phyloP scores from a whole-genome alignment of 768 basidiomycete species.

The Pleurotus salmoneostramineus region DNA sequence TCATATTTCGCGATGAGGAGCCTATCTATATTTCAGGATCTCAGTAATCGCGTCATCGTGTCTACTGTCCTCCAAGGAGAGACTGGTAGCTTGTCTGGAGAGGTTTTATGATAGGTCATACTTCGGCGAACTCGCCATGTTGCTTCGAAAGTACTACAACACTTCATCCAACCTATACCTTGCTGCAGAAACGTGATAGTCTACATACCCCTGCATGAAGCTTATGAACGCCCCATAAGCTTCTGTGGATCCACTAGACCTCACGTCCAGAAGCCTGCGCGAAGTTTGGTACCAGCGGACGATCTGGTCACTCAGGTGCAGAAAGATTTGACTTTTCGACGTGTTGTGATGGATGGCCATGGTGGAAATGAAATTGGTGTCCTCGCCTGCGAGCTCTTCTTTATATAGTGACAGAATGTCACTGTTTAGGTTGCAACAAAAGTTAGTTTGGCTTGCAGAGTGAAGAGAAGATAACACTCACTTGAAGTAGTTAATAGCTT shows the following conservation, averaged over 20 bases:
- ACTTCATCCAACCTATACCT: conserved; percentile 1
- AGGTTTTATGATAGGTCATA: too few species aligned
- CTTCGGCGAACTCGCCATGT: too few species aligned
- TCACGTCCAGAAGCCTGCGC: not conserved
- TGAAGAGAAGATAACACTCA: not conserved
- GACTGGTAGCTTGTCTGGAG: too few species aligned
- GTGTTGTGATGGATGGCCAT: not conserved
- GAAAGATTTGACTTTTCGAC: not conserved
- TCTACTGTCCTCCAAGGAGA: too few species aligned
- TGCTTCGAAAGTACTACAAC: not conserved
- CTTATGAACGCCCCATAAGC: not conserved
- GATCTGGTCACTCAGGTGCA: not conserved
- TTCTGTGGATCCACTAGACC: not conserved
- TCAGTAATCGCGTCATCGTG: too few species aligned
- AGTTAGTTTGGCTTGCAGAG: not conserved
- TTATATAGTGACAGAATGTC: conserved; percentile 3
- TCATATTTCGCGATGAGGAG: too few species aligned
- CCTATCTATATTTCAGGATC: too few species aligned
- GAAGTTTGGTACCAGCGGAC: not conserved
- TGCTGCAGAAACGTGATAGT: not conserved
- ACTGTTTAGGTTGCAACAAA: not conserved
- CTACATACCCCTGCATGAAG: conserved; percentile 1
- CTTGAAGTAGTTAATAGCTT: not conserved
- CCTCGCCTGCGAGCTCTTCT: not conserved
- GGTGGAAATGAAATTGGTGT: not conserved